phyloP scores from a whole-genome alignment of 306 rosid species.

The Hylodesmum podocarpum region DNA sequence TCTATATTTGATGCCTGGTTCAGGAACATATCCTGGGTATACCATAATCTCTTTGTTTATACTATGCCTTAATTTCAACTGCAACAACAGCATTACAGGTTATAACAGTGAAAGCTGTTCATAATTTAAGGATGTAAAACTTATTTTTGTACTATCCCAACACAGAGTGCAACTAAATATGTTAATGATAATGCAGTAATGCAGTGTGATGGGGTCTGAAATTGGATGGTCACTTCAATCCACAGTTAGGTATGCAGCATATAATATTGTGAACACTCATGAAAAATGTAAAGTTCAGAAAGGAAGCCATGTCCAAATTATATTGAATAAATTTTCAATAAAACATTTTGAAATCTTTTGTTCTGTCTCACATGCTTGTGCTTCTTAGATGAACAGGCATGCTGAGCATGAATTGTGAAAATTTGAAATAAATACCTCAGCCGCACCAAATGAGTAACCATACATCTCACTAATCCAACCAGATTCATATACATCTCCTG shows the following conservation, averaged over 20 bases:
- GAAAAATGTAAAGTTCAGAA: not conserved
- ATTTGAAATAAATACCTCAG: conserved; percentile 22
- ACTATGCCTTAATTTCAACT: conserved; percentile 75
- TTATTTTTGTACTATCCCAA: not conserved
- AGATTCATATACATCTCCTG: conserved; percentile 35
- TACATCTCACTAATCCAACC: conserved; percentile 43
- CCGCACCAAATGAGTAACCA: conserved; percentile 34
- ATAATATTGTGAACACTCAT: not conserved
- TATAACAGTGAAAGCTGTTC: conserved; percentile 4
- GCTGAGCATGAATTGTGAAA: not conserved
- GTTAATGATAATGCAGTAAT: not conserved
- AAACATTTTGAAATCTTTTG: not conserved
- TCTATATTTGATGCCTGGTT: conserved; percentile 70
- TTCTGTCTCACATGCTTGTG: not conserved
- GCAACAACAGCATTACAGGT: conserved; percentile 36
- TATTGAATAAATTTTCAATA: not conserved
- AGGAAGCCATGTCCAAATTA: not conserved
- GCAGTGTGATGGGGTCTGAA: not conserved
- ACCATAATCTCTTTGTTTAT: conserved; percentile 60
- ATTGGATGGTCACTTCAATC: not conserved
- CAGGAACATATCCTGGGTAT: conserved; percentile 86
- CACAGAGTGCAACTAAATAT: not conserved
- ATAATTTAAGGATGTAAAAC: not conserved
- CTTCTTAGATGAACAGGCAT: not conserved
- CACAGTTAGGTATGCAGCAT: not conserved